Percentiles rank a stretch among this genome's conserved stretches.
These are phyloP conservation scores for Nectriaceae sp. DNA, from an alignment of 2,329 filamentous ascomycete genomes.

Conservation along the genomic window DNA sequence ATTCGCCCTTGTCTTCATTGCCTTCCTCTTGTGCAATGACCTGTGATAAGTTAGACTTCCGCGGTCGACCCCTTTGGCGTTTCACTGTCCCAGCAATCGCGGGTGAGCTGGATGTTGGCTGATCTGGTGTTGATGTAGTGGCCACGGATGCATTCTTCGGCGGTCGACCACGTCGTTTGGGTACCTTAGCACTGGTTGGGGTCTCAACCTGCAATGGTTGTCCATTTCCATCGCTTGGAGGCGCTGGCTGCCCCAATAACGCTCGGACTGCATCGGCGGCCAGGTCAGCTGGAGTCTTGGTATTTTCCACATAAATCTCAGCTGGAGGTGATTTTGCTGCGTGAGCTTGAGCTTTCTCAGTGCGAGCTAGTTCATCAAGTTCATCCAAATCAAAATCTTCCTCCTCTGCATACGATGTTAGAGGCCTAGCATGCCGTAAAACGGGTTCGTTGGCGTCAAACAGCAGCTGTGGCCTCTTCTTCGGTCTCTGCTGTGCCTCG, in stretches of 20 bases:
- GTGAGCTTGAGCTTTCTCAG: slow-evolving; percentile 12
- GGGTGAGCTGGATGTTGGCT: background rate
- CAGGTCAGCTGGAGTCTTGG: slow-evolving; percentile 39
- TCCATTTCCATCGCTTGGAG: slow-evolving; percentile 2
- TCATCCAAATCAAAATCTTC: slow-evolving; percentile 44
- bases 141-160: slow-evolving; percentile 27
- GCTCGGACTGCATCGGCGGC: slow-evolving; percentile 39
- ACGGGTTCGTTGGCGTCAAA: slow-evolving; percentile 50
- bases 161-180: slow-evolving; percentile 34
- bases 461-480: slow-evolving; percentile 19
- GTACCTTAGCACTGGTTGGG: slow-evolving; percentile 6
- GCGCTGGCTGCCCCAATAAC: slow-evolving; percentile 23
- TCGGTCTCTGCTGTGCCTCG: slow-evolving; percentile 13
- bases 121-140: slow-evolving; percentile 2
- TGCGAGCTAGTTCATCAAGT: slow-evolving; percentile 46
- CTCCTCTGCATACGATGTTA: slow-evolving; percentile 51
- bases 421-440: slow-evolving; percentile 55
- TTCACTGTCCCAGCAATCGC: slow-evolving; percentile 10
- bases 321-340: slow-evolving; percentile 8
- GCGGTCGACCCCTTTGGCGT: slow-evolving; percentile 31
- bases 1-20: background rate
- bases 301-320: slow-evolving; percentile 1
- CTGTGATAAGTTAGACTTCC: slow-evolving; percentile 23
- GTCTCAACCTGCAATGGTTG: slow-evolving; percentile 3
- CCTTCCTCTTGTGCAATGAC: slow-evolving; percentile 6